phyloP scores from a whole-genome alignment of 352 stramenopile genomes.

The Pythium periplocum region DNA sequence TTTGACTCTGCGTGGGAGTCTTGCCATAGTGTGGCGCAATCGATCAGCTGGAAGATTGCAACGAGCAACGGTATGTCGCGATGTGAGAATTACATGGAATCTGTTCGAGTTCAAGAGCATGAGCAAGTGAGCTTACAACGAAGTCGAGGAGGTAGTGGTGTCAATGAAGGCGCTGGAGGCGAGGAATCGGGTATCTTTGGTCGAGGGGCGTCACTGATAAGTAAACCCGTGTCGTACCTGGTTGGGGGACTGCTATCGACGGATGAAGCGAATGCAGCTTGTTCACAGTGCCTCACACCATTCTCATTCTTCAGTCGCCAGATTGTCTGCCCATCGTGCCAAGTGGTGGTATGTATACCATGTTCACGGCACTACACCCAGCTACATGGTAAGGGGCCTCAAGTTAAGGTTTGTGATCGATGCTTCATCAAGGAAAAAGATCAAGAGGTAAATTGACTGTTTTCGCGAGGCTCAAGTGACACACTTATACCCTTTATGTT shows the following conservation, averaged over 20 bases:
- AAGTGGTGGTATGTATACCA: conserved; percentile 42
- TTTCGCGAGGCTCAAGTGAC: no score
- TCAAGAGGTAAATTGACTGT: conserved; percentile 23
- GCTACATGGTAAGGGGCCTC: conserved; percentile 30
- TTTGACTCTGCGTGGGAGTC: conserved; percentile 52
- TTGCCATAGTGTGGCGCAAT: conserved; percentile 57
- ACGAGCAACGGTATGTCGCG: conserved; percentile 30
- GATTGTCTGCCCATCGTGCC: conserved; percentile 41
- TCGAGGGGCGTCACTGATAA: conserved; percentile 45
- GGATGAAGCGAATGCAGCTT: conserved; percentile 24
- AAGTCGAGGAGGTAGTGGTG: conserved; percentile 17
- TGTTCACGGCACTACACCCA: conserved; percentile 54
- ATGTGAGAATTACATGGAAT: conserved; percentile 37
- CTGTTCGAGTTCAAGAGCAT: conserved; percentile 35
- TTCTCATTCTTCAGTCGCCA: conserved; percentile 79
- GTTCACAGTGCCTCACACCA: conserved; percentile 46
- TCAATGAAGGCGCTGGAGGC: conserved; percentile 10
- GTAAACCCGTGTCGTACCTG: conserved; percentile 63
- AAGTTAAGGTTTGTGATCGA: conserved; percentile 61
- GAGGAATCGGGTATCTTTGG: conserved; percentile 39
- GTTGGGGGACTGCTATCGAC: conserved; percentile 47
- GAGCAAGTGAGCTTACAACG: conserved; percentile 41
- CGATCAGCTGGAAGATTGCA: conserved; percentile 68
- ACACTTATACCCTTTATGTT: background rate
- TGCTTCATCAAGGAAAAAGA: conserved; percentile 76